Evolutionary conservation across 306 rosid genomes (phyloP).

Genomic region (Inga oerstediana): DNA sequence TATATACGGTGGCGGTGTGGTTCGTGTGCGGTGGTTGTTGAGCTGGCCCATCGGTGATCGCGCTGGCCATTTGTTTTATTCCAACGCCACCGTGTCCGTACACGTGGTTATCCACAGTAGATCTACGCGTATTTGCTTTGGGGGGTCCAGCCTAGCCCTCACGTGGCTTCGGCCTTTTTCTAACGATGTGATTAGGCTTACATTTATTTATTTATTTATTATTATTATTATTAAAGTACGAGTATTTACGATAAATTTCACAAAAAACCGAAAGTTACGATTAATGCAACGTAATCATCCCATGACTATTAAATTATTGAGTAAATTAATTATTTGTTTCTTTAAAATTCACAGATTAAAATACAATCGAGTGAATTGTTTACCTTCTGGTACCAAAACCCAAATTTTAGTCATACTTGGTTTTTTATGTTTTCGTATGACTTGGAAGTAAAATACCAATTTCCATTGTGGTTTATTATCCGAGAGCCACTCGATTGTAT

Average conservation of each 20-base stretch:
- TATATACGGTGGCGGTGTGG: constrained; percentile 49
- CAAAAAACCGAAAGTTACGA: not conserved
- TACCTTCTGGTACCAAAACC: no score
- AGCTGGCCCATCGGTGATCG: constrained; percentile 76
- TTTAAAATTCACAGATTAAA: no score
- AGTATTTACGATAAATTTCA: no score
- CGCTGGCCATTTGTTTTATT: constrained; percentile 54
- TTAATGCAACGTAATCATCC: not conserved
- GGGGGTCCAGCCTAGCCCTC: constrained; percentile 57
- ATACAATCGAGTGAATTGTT: no score
- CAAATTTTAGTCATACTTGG: no score
- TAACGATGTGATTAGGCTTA: not conserved
- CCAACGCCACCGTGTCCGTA: constrained; percentile 49
- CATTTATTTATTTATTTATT: not conserved
- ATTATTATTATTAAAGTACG: not conserved
- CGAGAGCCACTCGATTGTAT: no score
- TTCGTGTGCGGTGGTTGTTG: constrained; percentile 54
- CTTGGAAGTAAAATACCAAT: no score
- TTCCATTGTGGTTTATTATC: no score
- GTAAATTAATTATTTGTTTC: no score
- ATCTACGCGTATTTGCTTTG: constrained; percentile 56
- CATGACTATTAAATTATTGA: not conserved
- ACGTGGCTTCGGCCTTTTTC: constrained; percentile 35
- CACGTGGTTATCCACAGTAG: constrained; percentile 52
- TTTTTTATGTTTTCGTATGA: no score